Conservation (phyloP, 805 yeast genomes). For the Ogataea thermomethanolica region DNA sequence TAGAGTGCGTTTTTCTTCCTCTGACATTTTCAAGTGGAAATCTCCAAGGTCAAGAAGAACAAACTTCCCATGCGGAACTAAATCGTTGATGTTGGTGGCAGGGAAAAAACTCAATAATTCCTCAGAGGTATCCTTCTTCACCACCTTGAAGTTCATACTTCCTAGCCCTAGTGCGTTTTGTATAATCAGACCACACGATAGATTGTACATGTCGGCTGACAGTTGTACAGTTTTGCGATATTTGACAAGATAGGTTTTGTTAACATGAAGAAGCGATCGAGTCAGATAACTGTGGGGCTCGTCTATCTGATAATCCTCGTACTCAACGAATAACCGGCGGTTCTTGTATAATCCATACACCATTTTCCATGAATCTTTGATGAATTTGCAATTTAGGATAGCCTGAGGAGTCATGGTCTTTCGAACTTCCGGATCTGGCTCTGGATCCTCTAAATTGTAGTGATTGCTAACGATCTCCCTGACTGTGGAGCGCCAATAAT, state of each 20-base stretch:
- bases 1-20: not conserved
- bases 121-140: constrained; percentile 30
- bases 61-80: constrained; percentile 50
- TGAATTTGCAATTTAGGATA: constrained; percentile 29
- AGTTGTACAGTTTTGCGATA: constrained; percentile 44
- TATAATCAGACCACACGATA: constrained; percentile 50
- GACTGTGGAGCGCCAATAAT: constrained; percentile 32
- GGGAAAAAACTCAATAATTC: constrained; percentile 46
- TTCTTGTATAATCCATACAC: constrained; percentile 49
- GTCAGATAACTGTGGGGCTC: constrained; percentile 43
- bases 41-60: constrained; percentile 50
- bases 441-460: constrained; percentile 22
- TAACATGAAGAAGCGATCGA: constrained; percentile 40
- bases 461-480: constrained; percentile 26
- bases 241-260: constrained; percentile 47
- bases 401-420: constrained; percentile 17
- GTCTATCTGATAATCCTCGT: constrained; percentile 38
- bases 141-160: constrained; percentile 51
- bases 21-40: constrained; percentile 31
- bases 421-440: constrained; percentile 15
- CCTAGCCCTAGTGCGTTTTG: constrained; percentile 55
- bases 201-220: constrained; percentile 47
- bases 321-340: constrained; percentile 50
- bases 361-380: constrained; percentile 55
- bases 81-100: constrained; percentile 53